Evolutionary conservation across 2,329 filamentous ascomycete genomes (phyloP), one percentile per base, ranked within the genome.

Genomic region (Gnomoniopsis sp.): DNA sequence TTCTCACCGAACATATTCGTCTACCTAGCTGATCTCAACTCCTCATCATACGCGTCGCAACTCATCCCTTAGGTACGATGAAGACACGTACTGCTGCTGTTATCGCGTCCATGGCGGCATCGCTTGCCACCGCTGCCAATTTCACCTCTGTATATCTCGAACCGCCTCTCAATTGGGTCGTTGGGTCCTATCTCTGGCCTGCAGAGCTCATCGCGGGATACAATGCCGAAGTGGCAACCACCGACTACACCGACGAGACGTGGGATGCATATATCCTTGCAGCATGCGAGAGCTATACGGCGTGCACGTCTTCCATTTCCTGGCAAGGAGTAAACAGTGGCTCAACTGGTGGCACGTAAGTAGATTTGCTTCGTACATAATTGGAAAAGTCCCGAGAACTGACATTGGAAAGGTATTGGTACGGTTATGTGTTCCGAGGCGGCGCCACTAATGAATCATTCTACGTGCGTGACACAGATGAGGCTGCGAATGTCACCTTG

Each of bases 131-230:
- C 15, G 52, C 56, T 30, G 30, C 50, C 34, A 61, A 49, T 2
- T 56, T 61, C 53, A 59, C 59, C 3, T 34, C 49, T 15, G 59
- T 61, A n/a, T 33, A 38, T 12, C 49, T 61, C n/a, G 58, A 57
- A 6, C 48, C 59, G 2, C 59, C 59, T 38, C 44, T 59, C 3
- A 49, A 61, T 3, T 61, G 59, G 59, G n/a, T 61, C 34, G 52
- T 54, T 12, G 59, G 59, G 22, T 11, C 11, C 14, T 56, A 52
- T n/a, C 17, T 61, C 4, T 61, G 50, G 17, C 59, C 59, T 23
- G 26, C 56, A 4, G 52, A 59, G 46, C 47, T 59, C n/a, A 61
- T 61, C 36, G 59, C 59, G 3, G 59, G 59, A 15, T 61, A 61
- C 23, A 33, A 61, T 19, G 59, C 48, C 7, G 15, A 23, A 1